These are phyloP conservation scores for Apiospora koreana DNA, from an alignment of 2,329 filamentous ascomycete genomes.

Conservation along the genomic window DNA sequence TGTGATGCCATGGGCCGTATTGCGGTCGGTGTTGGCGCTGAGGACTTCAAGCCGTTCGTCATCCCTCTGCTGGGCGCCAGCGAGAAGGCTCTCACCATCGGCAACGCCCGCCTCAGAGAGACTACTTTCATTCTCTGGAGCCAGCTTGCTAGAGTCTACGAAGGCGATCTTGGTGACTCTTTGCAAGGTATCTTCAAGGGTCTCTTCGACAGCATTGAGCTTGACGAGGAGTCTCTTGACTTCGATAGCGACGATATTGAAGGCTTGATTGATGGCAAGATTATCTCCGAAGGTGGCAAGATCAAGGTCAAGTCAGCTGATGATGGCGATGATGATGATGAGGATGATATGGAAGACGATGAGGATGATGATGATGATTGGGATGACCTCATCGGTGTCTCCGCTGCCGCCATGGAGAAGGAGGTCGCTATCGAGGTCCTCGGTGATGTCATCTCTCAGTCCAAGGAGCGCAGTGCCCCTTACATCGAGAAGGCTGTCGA, in stretches of 20 bases:
- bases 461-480: constrained; percentile 53
- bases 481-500: constrained; percentile 90
- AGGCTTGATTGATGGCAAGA: constrained; percentile 30
- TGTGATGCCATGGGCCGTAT: constrained; percentile 94
- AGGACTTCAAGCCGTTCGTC: constrained; percentile 89
- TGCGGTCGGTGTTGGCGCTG: constrained; percentile 80
- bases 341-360: constrained; percentile 58
- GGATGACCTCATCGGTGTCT: constrained; percentile 81
- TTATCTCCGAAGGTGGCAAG: constrained; percentile 81
- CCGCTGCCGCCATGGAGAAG: constrained; percentile 90
- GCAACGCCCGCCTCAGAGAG: constrained; percentile 88
- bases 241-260: constrained; percentile 63
- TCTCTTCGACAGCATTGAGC: constrained; percentile 80
- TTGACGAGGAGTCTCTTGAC: constrained; percentile 86
- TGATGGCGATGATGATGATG: constrained; percentile 81
- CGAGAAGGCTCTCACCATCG: constrained; percentile 85
- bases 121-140: constrained; percentile 98
- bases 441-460: constrained; percentile 81
- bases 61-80: constrained; percentile 87
- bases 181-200: constrained; percentile 76
- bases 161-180: constrained; percentile 78
- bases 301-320: constrained; percentile 72
- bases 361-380: constrained; percentile 81
- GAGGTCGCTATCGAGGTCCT: constrained; percentile 96
- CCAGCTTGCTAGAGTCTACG: constrained; percentile 90